Evolutionary conservation across 257 asterid species (phyloP).

Genomic region (Eustoma russellianum): DNA sequence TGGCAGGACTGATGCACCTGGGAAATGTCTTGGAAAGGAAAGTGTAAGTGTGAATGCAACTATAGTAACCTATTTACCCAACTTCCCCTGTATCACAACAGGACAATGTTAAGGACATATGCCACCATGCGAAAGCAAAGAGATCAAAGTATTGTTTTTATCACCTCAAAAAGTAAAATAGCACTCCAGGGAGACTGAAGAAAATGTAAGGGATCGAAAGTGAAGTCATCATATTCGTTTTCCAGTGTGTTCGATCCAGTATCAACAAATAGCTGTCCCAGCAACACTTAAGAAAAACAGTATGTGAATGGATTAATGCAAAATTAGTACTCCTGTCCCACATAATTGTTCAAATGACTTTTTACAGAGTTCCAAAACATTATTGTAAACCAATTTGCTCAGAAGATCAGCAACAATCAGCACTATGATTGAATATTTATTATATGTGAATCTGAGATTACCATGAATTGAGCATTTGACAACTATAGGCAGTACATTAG

Average conservation of each 20-base stretch:
- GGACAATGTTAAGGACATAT: not conserved
- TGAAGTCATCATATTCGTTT: constrained; percentile 36
- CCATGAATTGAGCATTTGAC: too few relatives aligned
- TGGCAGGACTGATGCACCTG: constrained; percentile 32
- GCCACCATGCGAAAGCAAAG: constrained; percentile 14
- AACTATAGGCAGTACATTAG: too few relatives aligned
- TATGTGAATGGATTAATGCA: not conserved
- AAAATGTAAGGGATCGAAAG: constrained; percentile 1
- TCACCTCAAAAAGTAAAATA: constrained; percentile 6
- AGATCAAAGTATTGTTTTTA: constrained; percentile 11
- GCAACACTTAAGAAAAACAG: constrained; percentile 10
- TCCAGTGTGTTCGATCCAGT: constrained; percentile 14
- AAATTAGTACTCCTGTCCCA: too few relatives aligned
- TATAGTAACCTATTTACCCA: constrained; percentile 79
- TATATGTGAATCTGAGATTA: too few relatives aligned
- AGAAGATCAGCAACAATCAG: too few relatives aligned
- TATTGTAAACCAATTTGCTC: too few relatives aligned
- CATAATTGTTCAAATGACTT: too few relatives aligned
- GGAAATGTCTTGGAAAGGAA: constrained; percentile 88
- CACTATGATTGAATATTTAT: too few relatives aligned
- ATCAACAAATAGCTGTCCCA: constrained; percentile 5
- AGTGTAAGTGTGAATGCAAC: constrained; percentile 75
- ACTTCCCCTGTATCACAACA: constrained; percentile 48
- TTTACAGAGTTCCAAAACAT: too few relatives aligned
- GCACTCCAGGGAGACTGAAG: constrained; percentile 2